A percentile compares a stretch with the other conserved stretches of the same genome.
Evolutionary conservation across 2,329 filamentous ascomycete species (phyloP).

Genomic region (Alternaria brassicicola): DNA sequence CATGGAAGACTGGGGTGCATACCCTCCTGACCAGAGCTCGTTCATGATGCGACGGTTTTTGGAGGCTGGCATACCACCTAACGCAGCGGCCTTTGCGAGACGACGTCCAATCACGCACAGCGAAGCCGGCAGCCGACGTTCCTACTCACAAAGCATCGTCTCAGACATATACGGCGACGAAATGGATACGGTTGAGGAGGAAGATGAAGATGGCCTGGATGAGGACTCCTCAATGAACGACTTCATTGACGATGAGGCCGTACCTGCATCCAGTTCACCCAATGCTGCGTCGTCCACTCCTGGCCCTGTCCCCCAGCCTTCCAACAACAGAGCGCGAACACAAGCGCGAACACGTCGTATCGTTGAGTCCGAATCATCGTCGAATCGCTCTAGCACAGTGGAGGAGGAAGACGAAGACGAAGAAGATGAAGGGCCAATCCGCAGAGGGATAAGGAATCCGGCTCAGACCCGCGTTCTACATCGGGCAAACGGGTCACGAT

Average conservation of each 20-base stretch:
- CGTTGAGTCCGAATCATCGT: slow-evolving; percentile 49
- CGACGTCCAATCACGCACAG: slow-evolving; percentile 50
- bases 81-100: slow-evolving; percentile 26
- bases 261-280: slow-evolving; percentile 29
- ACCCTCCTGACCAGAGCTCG: slow-evolving; percentile 36
- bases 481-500: slow-evolving; percentile 44
- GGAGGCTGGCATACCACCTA: slow-evolving; percentile 34
- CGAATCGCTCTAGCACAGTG: slow-evolving; percentile 42
- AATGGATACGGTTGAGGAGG: slow-evolving; percentile 52
- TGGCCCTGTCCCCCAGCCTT: slow-evolving; percentile 39
- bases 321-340: slow-evolving; percentile 24
- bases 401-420: slow-evolving; percentile 48
- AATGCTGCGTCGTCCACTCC: slow-evolving; percentile 39
- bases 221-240: slow-evolving; percentile 52
- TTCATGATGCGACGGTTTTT: slow-evolving; percentile 47
- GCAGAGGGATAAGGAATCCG: slow-evolving; percentile 40
- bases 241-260: slow-evolving; percentile 49
- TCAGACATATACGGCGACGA: slow-evolving; percentile 50
- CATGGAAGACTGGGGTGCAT: slow-evolving; percentile 40
- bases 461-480: slow-evolving; percentile 38
- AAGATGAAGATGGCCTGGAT: slow-evolving; percentile 49
- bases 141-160: slow-evolving; percentile 50
- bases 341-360: slow-evolving; percentile 42
- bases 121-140: slow-evolving; percentile 49
- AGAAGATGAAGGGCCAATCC: slow-evolving; percentile 46